Percentiles rank a stretch among this genome's conserved stretches.
Evolutionary conservation across 495 filamentous ascomycete genomes (phyloP).

Genomic region (Penicillium ucsense): DNA sequence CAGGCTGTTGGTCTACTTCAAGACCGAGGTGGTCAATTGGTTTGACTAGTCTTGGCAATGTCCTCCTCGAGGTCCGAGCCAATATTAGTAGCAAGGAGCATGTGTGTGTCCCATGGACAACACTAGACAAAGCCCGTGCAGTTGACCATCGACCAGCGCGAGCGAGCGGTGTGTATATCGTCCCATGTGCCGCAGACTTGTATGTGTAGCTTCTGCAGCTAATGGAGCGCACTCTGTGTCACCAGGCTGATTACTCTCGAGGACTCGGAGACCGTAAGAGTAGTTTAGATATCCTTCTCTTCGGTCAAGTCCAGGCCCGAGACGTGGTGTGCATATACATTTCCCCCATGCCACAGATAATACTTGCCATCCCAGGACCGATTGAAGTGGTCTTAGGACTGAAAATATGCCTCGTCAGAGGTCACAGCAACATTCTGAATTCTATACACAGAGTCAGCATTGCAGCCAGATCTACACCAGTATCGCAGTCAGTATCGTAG

Average conservation of each 20-base stretch:
- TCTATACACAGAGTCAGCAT: too few relatives aligned
- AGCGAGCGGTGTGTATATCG: conserved; percentile 50
- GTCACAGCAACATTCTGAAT: too few relatives aligned
- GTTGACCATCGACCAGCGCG: conserved; percentile 42
- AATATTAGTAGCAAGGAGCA: conserved; percentile 71
- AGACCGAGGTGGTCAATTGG: conserved; percentile 49
- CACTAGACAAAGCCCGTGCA: conserved; percentile 48
- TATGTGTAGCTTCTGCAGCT: conserved; percentile 53
- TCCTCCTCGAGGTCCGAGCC: conserved; percentile 45
- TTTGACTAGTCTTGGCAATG: conserved; percentile 62
- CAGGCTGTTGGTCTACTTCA: conserved; percentile 44
- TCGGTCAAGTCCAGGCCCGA: conserved; percentile 32
- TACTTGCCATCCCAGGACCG: too few relatives aligned
- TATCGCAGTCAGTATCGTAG: too few relatives aligned
- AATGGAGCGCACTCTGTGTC: conserved; percentile 58
- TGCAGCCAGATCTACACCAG: too few relatives aligned
- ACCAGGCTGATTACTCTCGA: conserved; percentile 53
- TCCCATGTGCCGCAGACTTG: conserved; percentile 50
- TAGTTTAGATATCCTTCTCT: conserved; percentile 31
- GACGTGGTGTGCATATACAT: conserved; percentile 61
- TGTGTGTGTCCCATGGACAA: conserved; percentile 66
- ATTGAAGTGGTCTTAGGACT: too few relatives aligned
- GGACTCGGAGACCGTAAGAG: conserved; percentile 54
- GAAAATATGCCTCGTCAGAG: too few relatives aligned
- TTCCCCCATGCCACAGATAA: too few relatives aligned